Conservation (phyloP, 192 early-diverging fungal genomes). For the Lobosporangium transversale region DNA sequence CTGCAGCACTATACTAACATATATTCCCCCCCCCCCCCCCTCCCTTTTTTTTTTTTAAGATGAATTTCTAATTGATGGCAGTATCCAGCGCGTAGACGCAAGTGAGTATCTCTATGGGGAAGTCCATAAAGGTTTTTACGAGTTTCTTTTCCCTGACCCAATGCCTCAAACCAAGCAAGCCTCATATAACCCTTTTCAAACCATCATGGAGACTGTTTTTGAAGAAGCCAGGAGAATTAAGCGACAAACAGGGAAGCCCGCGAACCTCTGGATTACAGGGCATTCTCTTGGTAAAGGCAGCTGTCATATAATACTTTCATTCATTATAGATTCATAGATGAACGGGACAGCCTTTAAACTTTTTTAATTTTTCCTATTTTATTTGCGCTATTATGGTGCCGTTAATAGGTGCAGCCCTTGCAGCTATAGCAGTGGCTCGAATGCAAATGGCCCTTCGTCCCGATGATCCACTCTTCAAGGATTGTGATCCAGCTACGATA, state of each 20-base stretch:
- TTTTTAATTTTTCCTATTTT: neutral
- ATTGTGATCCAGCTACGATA: neutral
- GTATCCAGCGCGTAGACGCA: constrained; percentile 59
- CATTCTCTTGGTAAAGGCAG: constrained; percentile 59
- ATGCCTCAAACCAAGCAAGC: constrained; percentile 3
- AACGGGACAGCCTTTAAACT: too few relatives aligned
- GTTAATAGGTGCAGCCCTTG: constrained; percentile 51
- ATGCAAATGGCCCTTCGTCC: constrained; percentile 49
- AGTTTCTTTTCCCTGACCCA: constrained; percentile 56
- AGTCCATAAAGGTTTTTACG: constrained; percentile 67
- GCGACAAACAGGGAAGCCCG: constrained; percentile 24
- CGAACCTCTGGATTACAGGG: constrained; percentile 65
- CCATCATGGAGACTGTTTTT: constrained; percentile 54
- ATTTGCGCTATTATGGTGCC: neutral
- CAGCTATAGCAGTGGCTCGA: constrained; percentile 54
- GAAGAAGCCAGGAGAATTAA: constrained; percentile 22
- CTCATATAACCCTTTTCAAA: constrained; percentile 52
- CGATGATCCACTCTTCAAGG: constrained; percentile 29
- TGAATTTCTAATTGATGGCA: constrained; percentile 60
- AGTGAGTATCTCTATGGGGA: constrained; percentile 60
- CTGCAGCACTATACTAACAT: neutral
- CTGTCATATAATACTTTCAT: too few relatives aligned
- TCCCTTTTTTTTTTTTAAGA: constrained; percentile 13
- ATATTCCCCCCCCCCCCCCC: neutral
- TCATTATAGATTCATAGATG: too few relatives aligned